phyloP scores from a whole-genome alignment of 2,329 filamentous ascomycete genomes.

The Neonectria ditissima region DNA sequence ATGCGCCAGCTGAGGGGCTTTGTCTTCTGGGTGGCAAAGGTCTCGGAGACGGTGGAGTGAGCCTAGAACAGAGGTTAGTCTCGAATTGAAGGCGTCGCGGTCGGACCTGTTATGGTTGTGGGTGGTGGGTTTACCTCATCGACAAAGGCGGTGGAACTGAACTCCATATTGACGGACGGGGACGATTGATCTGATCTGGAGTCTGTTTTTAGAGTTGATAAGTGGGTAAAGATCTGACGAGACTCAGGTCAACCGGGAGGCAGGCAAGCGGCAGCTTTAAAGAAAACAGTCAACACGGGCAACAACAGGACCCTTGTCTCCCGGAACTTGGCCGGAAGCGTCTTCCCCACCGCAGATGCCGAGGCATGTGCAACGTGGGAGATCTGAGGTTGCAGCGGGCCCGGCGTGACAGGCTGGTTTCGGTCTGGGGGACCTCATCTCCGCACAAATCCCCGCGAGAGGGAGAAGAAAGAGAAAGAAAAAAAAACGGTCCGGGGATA shows the following conservation, averaged over 20 bases:
- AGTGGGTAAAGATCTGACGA: conserved; percentile 1
- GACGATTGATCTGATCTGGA: not conserved
- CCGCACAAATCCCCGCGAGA: not conserved
- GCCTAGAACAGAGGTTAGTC: not conserved
- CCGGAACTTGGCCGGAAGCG: not conserved
- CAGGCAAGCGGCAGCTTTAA: not conserved
- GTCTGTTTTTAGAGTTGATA: not conserved
- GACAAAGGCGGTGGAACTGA: not conserved
- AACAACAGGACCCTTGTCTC: not conserved
- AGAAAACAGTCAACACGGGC: no score
- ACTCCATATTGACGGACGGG: not conserved
- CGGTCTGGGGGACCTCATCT: not conserved
- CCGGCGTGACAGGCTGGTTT: not conserved
- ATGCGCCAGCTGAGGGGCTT: conserved; percentile 54
- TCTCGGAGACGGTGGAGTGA: conserved; percentile 10
- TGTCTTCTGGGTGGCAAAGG: conserved; percentile 42
- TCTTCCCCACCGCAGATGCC: not conserved
- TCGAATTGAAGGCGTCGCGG: not conserved
- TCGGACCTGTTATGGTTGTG: no score
- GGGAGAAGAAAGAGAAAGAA: no score
- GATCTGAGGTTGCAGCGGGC: not conserved
- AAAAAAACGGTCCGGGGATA: not conserved
- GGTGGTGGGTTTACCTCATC: not conserved
- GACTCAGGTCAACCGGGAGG: not conserved
- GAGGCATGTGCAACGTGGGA: not conserved